Percentiles rank a stretch among this genome's conserved stretches.
These are phyloP conservation scores for Zizania latifolia DNA, from an alignment of 176 grass and related monocot genomes.

Conservation along the genomic window DNA sequence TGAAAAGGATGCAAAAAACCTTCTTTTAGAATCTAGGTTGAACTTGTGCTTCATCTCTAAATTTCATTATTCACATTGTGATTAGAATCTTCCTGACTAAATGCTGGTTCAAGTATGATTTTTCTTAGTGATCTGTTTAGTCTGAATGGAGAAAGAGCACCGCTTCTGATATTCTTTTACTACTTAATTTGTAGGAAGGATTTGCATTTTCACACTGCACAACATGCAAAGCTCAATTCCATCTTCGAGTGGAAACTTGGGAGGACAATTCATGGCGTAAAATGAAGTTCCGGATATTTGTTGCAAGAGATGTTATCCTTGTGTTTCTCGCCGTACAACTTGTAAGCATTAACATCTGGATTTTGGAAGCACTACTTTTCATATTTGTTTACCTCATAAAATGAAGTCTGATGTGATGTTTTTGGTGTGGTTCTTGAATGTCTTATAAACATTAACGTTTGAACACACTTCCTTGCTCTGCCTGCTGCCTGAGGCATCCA, in stretches of 20 bases:
- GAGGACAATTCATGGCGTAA: conserved; percentile 97
- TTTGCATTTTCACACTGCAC: conserved; percentile 98
- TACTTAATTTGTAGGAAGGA: conserved; percentile 58
- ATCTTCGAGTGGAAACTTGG: conserved; percentile 75
- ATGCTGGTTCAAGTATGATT: neutral
- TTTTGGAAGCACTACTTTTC: neutral
- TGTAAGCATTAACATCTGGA: conserved; percentile 46
- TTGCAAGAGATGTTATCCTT: conserved; percentile 89
- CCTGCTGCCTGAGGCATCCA: neutral
- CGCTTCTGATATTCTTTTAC: neutral
- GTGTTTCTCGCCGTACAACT: conserved; percentile 88
- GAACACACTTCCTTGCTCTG: neutral
- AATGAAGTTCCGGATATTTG: conserved; percentile 92
- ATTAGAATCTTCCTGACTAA: conserved; percentile 3
- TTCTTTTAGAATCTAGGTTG: conserved; percentile 21
- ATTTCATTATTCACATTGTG: conserved; percentile 7
- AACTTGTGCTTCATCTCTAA: conserved; percentile 16
- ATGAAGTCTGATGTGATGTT: neutral
- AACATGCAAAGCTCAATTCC: conserved; percentile 96
- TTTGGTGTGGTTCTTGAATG: neutral
- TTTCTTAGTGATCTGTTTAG: neutral
- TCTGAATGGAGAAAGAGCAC: neutral
- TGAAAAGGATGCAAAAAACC: conserved; percentile 1
- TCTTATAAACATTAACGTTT: neutral
- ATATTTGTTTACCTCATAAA: neutral